phyloP scores from a whole-genome alignment of 257 asterid genomes.

The Gentiana macrophylla region DNA sequence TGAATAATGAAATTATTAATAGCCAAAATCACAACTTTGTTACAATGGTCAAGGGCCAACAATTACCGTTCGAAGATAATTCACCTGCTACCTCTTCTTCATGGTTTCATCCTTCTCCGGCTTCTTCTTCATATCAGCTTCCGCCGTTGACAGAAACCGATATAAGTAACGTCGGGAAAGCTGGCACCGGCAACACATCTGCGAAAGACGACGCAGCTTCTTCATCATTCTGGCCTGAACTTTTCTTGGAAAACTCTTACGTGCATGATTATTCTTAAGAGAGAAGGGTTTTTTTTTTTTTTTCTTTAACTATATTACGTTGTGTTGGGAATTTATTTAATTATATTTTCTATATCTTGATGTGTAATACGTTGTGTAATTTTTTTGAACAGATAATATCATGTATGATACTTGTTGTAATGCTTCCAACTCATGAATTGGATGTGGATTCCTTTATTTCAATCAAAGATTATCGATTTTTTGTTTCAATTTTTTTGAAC shows the following conservation, averaged over 20 bases:
- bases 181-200: conserved; percentile 21
- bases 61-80: background rate
- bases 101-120: conserved; percentile 17
- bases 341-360: too few species aligned
- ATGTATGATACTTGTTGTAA: too few species aligned
- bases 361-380: too few species aligned
- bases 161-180: conserved; percentile 11
- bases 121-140: conserved; percentile 21
- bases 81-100: conserved; percentile 18
- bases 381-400: too few species aligned
- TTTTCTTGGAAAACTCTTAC: conserved; percentile 20
- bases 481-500: too few species aligned
- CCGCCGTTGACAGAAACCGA: conserved; percentile 22
- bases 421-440: too few species aligned
- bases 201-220: conserved; percentile 15
- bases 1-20: conserved; percentile 3
- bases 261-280: conserved; percentile 19
- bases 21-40: background rate
- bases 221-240: conserved; percentile 23
- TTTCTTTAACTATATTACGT: too few species aligned
- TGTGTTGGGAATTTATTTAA: too few species aligned
- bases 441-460: too few species aligned
- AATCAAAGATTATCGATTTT: too few species aligned
- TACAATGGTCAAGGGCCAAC: conserved; percentile 3
- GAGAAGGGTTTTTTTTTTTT: background rate